phyloP scores from a whole-genome alignment of 768 basidiomycete species.

The Imleria badia region DNA sequence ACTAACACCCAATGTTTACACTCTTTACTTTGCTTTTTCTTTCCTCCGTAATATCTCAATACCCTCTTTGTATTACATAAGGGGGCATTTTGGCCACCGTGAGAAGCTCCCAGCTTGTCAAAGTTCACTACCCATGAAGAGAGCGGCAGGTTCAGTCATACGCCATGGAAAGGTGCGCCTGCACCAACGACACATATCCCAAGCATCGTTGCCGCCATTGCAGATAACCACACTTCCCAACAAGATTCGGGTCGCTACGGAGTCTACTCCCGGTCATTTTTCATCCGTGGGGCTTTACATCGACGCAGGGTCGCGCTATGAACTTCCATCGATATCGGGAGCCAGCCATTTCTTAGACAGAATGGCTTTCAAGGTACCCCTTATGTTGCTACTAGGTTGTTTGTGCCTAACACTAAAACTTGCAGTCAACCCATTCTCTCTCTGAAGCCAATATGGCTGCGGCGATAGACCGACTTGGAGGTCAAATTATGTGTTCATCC shows the following conservation, averaged over 20 bases:
- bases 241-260: slow-evolving; percentile 89
- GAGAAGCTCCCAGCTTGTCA: not conserved
- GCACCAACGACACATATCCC: slow-evolving; percentile 28
- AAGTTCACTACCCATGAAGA: slow-evolving; percentile 37
- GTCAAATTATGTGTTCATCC: slow-evolving; percentile 89
- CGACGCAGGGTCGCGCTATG: slow-evolving; percentile 92
- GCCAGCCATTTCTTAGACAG: slow-evolving; percentile 92
- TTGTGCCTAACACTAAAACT: slow-evolving; percentile 2
- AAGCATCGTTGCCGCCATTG: slow-evolving; percentile 36
- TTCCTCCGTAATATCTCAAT: not conserved
- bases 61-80: slow-evolving; percentile 3
- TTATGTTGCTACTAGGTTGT: not conserved
- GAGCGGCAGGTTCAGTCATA: slow-evolving; percentile 36
- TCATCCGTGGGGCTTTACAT: slow-evolving; percentile 91
- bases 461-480: slow-evolving; percentile 81
- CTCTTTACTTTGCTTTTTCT: slow-evolving; percentile 13
- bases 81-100: not conserved
- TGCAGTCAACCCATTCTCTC: slow-evolving; percentile 70
- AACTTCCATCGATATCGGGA: slow-evolving; percentile 68
- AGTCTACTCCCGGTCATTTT: slow-evolving; percentile 90
- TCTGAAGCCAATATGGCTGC: slow-evolving; percentile 76
- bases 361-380: slow-evolving; percentile 91
- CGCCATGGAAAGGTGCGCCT: slow-evolving; percentile 33
- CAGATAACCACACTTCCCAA: slow-evolving; percentile 87
- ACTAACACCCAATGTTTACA: too few species aligned